Conservation (phyloP, 1,139 yeast genomes). For the Geotrichum restrictum region DNA sequence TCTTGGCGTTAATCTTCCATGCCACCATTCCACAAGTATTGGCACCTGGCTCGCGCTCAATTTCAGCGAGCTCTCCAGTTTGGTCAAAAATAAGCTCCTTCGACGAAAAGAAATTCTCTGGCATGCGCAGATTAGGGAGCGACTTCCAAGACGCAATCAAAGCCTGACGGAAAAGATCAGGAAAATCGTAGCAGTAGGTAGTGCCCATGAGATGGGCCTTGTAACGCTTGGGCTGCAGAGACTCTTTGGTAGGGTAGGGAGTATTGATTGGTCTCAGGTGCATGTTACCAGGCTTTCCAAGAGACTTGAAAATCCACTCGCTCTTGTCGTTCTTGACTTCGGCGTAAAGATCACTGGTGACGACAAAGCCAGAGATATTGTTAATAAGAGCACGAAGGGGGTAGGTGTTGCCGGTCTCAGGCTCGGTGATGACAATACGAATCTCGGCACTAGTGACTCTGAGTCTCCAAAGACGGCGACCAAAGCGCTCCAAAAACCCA, state of each 20-base stretch:
- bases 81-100: conserved; percentile 78
- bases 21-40: conserved; percentile 97
- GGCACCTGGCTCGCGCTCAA: conserved; percentile 93
- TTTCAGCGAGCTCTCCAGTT: conserved; percentile 73
- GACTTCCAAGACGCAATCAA: conserved; percentile 79
- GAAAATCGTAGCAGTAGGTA: conserved; percentile 97
- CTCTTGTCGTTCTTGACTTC: conserved; percentile 89
- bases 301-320: conserved; percentile 94
- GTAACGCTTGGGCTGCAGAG: conserved; percentile 96
- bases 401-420: conserved; percentile 74
- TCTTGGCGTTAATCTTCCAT: conserved; percentile 82
- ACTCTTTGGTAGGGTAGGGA: conserved; percentile 96
- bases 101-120: conserved; percentile 73
- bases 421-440: conserved; percentile 90
- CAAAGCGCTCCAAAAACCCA: conserved; percentile 94
- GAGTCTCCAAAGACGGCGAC: conserved; percentile 93
- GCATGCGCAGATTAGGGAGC: conserved; percentile 48
- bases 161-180: conserved; percentile 95
- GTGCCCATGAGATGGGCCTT: conserved; percentile 98
- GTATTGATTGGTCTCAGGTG: conserved; percentile 93
- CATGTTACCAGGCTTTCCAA: conserved; percentile 86
- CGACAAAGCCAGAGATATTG: conserved; percentile 96
- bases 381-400: conserved; percentile 95
- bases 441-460: conserved; percentile 97
- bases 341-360: conserved; percentile 87